A percentile compares a stretch with the other conserved stretches of the same genome.
Conservation (phyloP, 441 rosid species). For the Bruguiera hainesii region DNA sequence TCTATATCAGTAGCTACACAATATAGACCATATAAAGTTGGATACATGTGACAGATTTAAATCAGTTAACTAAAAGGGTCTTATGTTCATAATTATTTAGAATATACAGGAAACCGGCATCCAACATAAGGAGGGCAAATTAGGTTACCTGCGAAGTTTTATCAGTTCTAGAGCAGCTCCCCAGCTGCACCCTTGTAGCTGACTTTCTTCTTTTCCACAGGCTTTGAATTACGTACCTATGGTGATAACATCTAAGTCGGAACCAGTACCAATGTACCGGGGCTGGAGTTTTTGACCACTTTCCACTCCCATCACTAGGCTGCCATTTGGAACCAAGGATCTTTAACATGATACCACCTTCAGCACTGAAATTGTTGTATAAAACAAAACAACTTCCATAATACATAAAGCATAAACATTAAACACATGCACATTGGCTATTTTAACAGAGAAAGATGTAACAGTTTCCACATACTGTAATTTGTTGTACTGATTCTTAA, state of each 20-base stretch:
- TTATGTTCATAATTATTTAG: too few relatives aligned
- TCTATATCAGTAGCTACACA: too few relatives aligned
- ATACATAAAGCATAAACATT: background rate
- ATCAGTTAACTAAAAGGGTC: too few relatives aligned
- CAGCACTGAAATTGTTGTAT: conserved; percentile 51
- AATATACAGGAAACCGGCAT: too few relatives aligned
- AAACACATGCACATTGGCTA: too few relatives aligned
- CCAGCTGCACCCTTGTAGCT: conserved; percentile 72
- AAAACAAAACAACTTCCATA: background rate
- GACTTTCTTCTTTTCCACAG: conserved; percentile 54
- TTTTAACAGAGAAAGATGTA: background rate
- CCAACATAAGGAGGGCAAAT: too few relatives aligned
- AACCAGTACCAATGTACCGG: conserved; percentile 72
- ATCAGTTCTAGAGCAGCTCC: conserved; percentile 65
- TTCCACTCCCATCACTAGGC: conserved; percentile 94
- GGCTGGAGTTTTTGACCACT: conserved; percentile 96
- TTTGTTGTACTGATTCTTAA: background rate
- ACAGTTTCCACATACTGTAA: background rate
- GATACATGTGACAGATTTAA: too few relatives aligned
- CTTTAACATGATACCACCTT: conserved; percentile 87
- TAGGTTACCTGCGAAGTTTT: background rate
- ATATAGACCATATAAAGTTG: too few relatives aligned
- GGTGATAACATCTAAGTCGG: conserved; percentile 88
- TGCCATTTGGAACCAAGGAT: conserved; percentile 94
- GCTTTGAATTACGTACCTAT: conserved; percentile 53